These are phyloP conservation scores for Lactarius evosmus DNA, from an alignment of 768 basidiomycete species.

Conservation along the genomic window DNA sequence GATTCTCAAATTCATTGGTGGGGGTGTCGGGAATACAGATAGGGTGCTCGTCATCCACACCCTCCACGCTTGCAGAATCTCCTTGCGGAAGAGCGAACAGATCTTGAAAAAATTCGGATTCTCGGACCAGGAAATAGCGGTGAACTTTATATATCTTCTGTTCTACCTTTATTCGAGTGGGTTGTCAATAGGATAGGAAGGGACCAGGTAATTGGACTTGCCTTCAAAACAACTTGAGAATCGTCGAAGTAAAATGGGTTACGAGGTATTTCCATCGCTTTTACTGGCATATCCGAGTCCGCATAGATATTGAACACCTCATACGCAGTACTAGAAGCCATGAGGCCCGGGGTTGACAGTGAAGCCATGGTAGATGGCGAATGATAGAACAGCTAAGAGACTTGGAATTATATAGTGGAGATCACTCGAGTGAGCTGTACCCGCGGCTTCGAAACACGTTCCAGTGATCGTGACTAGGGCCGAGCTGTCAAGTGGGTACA, in stretches of 20 bases:
- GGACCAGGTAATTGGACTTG: background rate
- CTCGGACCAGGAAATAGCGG: conserved; percentile 24
- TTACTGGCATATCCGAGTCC: too few relatives aligned
- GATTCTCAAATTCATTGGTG: conserved; percentile 21
- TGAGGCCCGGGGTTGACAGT: too few relatives aligned
- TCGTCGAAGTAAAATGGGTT: conserved; percentile 4
- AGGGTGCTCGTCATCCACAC: conserved; percentile 27
- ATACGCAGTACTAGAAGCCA: too few relatives aligned
- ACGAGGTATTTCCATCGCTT: too few relatives aligned
- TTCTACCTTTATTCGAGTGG: conserved; percentile 20
- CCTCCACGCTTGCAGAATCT: conserved; percentile 23
- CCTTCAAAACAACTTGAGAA: conserved; percentile 14
- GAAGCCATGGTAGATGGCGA: background rate
- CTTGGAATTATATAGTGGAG: background rate
- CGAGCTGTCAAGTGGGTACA: too few relatives aligned
- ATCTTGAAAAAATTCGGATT: conserved; percentile 27
- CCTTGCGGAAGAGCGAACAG: conserved; percentile 27
- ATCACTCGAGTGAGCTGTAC: background rate
- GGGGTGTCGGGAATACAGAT: conserved; percentile 23
- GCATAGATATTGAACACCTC: too few relatives aligned
- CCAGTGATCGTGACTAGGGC: background rate
- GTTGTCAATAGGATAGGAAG: background rate
- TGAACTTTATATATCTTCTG: conserved; percentile 28
- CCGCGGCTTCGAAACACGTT: background rate
- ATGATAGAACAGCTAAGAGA: background rate